These are phyloP conservation scores for Tolypocladium inflatum DNA, from an alignment of 2,329 filamentous ascomycete genomes.

Conservation along the genomic window DNA sequence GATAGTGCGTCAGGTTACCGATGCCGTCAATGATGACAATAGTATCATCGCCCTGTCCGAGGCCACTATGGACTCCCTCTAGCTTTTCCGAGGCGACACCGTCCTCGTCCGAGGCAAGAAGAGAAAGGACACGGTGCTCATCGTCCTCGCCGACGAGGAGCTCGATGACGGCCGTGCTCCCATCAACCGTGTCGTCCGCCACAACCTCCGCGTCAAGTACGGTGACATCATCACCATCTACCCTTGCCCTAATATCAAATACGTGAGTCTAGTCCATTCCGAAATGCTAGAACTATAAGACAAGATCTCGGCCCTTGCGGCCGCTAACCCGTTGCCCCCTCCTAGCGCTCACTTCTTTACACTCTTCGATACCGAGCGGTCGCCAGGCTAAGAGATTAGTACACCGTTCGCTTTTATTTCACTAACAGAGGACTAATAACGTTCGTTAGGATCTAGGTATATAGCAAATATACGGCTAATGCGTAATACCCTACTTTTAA, in stretches of 20 bases:
- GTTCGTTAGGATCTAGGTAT: too few species aligned
- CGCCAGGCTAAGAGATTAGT: too few species aligned
- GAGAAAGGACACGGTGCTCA: conserved; percentile 97
- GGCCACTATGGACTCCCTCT: conserved; percentile 96
- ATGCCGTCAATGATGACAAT: conserved; percentile 99
- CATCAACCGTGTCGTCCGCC: conserved; percentile 96
- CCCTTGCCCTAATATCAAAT: conserved; percentile 99
- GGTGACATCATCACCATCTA: conserved; percentile 97
- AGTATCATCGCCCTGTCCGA: conserved; percentile 97
- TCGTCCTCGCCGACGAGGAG: conserved; percentile 94
- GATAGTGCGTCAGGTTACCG: conserved; percentile 65
- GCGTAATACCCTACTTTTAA: too few species aligned
- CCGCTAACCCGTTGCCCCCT: too few species aligned
- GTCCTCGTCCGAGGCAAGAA: conserved; percentile 99
- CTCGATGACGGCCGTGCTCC: conserved; percentile 94
- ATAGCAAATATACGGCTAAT: too few species aligned
- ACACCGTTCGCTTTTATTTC: too few species aligned
- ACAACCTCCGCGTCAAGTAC: conserved; percentile 97
- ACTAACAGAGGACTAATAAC: too few species aligned
- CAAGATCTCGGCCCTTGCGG: too few species aligned
- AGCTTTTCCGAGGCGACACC: conserved; percentile 97
- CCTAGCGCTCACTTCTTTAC: too few species aligned
- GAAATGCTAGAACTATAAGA: too few species aligned
- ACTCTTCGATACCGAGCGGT: too few species aligned
- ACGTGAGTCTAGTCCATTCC: conserved; percentile 52